Conservation (phyloP, 1,139 yeast genomes). For the Kluyveromyces sp. region DNA sequence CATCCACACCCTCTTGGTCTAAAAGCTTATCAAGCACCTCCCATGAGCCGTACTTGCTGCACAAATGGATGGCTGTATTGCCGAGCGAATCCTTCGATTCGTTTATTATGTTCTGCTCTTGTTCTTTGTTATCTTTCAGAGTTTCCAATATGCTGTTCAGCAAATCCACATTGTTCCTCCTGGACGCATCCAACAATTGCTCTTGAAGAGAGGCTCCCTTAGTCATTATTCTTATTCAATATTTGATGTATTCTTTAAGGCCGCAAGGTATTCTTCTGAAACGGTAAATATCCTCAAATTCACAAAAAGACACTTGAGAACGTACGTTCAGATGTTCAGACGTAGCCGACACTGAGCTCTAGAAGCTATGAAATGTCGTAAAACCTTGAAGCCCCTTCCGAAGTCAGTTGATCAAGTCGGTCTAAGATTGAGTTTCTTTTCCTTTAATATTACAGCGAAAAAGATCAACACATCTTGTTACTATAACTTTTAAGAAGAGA, state of each 20-base stretch:
- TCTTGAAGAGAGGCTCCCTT: conserved; percentile 75
- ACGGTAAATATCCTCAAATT: neutral
- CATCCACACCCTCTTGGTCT: conserved; percentile 75
- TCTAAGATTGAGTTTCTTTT: neutral
- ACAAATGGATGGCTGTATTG: conserved; percentile 77
- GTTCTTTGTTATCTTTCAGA: conserved; percentile 40
- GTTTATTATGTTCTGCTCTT: conserved; percentile 59
- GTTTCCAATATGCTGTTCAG: conserved; percentile 48
- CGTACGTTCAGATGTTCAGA: no score
- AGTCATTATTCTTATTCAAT: conserved; percentile 5
- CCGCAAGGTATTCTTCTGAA: neutral
- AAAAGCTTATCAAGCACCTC: conserved; percentile 77
- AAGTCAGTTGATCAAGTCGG: neutral
- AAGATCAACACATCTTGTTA: neutral
- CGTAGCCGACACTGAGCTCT: no score
- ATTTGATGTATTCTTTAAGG: neutral
- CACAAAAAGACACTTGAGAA: no score
- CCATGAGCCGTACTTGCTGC: conserved; percentile 75
- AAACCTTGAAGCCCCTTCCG: neutral
- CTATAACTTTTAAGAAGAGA: neutral
- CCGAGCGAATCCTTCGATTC: conserved; percentile 68
- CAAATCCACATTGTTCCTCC: conserved; percentile 81
- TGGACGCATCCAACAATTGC: conserved; percentile 78
- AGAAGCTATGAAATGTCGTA: neutral
- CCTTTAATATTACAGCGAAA: neutral